phyloP scores from a whole-genome alignment of 768 basidiomycete species.

The Hericium coralloides region DNA sequence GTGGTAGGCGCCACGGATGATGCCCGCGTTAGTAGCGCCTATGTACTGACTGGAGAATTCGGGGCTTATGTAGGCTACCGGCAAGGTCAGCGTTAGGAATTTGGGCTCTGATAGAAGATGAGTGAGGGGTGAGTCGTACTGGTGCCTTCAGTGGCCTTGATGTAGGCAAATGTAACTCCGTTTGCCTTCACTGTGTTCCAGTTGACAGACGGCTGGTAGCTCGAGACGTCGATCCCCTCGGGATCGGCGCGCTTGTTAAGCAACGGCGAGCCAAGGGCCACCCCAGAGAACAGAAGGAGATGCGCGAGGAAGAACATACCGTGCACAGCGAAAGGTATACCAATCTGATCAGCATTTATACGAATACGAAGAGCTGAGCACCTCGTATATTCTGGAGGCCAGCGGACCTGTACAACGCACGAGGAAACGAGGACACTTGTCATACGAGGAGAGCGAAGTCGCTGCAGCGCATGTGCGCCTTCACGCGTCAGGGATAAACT shows the following conservation, averaged over 20 bases:
- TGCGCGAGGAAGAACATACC: not conserved
- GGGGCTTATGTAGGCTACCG: slow-evolving; percentile 29
- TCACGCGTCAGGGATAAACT: too few species aligned
- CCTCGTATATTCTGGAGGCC: too few species aligned
- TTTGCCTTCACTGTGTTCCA: slow-evolving; percentile 43
- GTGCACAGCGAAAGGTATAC: not conserved
- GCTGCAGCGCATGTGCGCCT: too few species aligned
- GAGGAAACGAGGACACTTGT: not conserved
- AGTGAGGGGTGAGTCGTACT: slow-evolving; percentile 21
- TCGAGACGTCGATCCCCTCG: slow-evolving; percentile 32
- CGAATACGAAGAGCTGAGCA: not conserved
- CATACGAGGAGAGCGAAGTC: not conserved
- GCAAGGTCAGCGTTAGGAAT: not conserved
- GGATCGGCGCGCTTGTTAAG: not conserved
- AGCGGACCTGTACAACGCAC: not conserved
- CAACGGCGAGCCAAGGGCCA: not conserved
- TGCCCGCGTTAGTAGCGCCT: slow-evolving; percentile 44
- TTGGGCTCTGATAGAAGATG: slow-evolving; percentile 10
- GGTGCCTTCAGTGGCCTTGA: slow-evolving; percentile 64
- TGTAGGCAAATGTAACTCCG: slow-evolving; percentile 47
- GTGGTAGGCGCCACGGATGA: slow-evolving; percentile 56
- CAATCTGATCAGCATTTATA: not conserved
- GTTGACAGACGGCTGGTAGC: slow-evolving; percentile 38
- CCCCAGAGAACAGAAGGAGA: not conserved
- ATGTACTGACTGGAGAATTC: slow-evolving; percentile 41